Base-by-base conservation (phyloP, 1,284 basidiomycete genomes). In the Pseudozyma thailandica region DNA sequence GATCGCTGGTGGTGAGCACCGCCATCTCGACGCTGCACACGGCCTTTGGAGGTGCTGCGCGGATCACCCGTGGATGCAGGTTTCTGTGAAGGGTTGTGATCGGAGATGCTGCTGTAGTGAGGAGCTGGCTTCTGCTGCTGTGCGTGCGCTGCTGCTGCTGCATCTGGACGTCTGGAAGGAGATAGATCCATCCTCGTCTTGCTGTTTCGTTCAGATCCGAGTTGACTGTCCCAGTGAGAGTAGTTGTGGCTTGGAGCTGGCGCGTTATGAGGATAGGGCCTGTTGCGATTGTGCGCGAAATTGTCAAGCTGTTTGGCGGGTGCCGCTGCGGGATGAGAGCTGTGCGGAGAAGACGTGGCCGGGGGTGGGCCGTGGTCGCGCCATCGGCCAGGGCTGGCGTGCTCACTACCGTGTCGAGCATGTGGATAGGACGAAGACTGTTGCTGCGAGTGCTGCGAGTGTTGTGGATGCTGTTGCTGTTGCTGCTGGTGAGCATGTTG, bases 151-250 rank as follows among this genome's bases (percentile, higher is more conserved):
- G 25, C 15, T 6, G 55, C 15, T 6, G 55, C 6, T 5, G 48
- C 16, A 25, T 60, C 56, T 6, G 55, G 15, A 2, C 50, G 52
- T 33, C 68, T 47, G 26, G 61, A 64, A 7, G 68, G 61, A 4
- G 68, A 71, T 13, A 60, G n/a, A 1, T 71, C 68, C 50, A 65
- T 20, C 43, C 57, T 53, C 0, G 42, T 30, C 18, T 71, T 64
- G 57, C 47, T 52, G 20, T 38, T 45, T 30, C 69, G 50, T 20
- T 72, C 63, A 13, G 47, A 66, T 5, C 58, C 69, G 1, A 72
- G 59, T 51, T 62, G 63, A 41, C 55, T 66, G 30, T 72, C 58
- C 69, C 69, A 72, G 27, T 72, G 69, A 8, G 63, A 50, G 31
- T 72, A 72, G 49, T 28, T 66, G 52, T 66, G 69, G 43, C 55